phyloP scores from a whole-genome alignment of 441 rosid genomes.

The Adansonia gregorii region DNA sequence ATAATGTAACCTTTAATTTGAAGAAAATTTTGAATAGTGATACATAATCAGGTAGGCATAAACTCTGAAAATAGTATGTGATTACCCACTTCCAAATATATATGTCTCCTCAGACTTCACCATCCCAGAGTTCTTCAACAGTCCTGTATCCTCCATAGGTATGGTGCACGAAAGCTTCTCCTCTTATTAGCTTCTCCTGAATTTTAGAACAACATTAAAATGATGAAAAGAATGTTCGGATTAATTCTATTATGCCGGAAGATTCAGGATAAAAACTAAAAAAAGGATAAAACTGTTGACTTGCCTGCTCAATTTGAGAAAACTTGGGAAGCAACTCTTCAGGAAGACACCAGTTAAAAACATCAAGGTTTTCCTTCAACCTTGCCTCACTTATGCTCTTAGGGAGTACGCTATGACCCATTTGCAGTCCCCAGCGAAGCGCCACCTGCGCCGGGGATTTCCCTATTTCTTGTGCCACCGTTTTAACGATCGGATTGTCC shows the following conservation, averaged over 20 bases:
- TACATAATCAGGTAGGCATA: background rate
- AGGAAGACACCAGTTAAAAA: conserved; percentile 42
- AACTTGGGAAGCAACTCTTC: conserved; percentile 30
- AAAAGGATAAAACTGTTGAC: conserved; percentile 7
- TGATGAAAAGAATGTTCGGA: background rate
- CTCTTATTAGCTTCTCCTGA: conserved; percentile 29
- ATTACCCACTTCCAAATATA: background rate
- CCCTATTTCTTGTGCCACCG: conserved; percentile 29
- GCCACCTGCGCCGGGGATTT: conserved; percentile 38
- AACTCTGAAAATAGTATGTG: background rate
- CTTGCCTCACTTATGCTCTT: conserved; percentile 42
- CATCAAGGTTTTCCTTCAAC: conserved; percentile 44
- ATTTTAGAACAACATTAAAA: background rate
- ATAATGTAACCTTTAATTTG: background rate
- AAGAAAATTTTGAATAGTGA: background rate
- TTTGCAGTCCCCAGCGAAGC: conserved; percentile 43
- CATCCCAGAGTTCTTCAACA: conserved; percentile 30
- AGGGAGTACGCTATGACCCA: conserved; percentile 44
- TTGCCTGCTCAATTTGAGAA: conserved; percentile 28
- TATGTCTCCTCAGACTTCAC: conserved; percentile 21
- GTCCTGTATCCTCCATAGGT: conserved; percentile 24
- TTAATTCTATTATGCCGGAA: background rate
- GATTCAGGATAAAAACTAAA: background rate
- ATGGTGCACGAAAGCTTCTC: conserved; percentile 5
- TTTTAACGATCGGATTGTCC: conserved; percentile 28